phyloP scores from a whole-genome alignment of 305 asterid species.

The Fraxinus latifolia region DNA sequence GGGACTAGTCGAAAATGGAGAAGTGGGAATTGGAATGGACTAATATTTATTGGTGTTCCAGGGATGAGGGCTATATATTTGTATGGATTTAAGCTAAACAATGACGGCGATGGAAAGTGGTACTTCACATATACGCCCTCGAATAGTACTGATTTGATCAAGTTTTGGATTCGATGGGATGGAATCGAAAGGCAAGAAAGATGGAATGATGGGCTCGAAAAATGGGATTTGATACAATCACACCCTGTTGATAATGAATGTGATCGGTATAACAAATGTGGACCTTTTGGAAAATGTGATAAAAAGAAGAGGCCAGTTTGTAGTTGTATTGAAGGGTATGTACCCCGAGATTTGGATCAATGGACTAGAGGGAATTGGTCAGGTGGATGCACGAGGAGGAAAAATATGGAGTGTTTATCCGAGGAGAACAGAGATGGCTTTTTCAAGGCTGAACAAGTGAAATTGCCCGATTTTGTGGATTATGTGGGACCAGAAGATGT shows the following conservation, averaged over 20 bases:
- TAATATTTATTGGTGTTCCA: conserved; percentile 47
- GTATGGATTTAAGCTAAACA: conserved; percentile 46
- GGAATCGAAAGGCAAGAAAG: conserved; percentile 47
- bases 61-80: conserved; percentile 27
- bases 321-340: conserved; percentile 54
- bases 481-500: conserved; percentile 24
- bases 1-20: conserved; percentile 65
- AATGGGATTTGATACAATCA: conserved; percentile 41
- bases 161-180: conserved; percentile 40
- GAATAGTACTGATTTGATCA: conserved; percentile 27
- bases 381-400: conserved; percentile 58
- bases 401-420: conserved; percentile 28
- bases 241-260: conserved; percentile 47
- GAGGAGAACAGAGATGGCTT: conserved; percentile 39
- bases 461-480: conserved; percentile 65
- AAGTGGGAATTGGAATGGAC: conserved; percentile 67
- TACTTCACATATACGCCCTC: conserved; percentile 37
- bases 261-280: conserved; percentile 56
- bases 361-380: conserved; percentile 56
- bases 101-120: conserved; percentile 19
- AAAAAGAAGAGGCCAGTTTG: conserved; percentile 27
- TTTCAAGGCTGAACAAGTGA: conserved; percentile 30
- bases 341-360: conserved; percentile 34
- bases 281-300: conserved; percentile 51
- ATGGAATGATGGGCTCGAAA: conserved; percentile 31